A percentile compares a stretch with the other conserved stretches of the same genome.
Evolutionary conservation across 1,284 basidiomycete genomes (phyloP).

Genomic region (Puccinia polysora): DNA sequence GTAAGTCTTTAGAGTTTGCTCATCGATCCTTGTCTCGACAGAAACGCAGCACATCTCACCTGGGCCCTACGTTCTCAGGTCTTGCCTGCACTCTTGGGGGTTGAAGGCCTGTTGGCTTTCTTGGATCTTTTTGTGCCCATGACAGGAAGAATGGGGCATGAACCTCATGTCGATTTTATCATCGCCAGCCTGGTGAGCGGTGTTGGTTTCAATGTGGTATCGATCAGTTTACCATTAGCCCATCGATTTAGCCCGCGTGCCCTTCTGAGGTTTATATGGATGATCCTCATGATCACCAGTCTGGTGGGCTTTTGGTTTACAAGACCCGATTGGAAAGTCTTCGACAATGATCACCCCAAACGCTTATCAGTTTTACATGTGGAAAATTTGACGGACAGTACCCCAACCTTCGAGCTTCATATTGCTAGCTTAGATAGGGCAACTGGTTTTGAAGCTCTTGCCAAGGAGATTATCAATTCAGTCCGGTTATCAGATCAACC

Average conservation of each 20-base stretch:
- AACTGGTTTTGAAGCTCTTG: slow-evolving; percentile 66
- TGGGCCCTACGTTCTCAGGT: slow-evolving; percentile 45
- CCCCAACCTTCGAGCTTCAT: slow-evolving; percentile 69
- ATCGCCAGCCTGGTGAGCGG: slow-evolving; percentile 63
- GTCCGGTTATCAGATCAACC: slow-evolving; percentile 58
- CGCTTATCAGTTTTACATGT: slow-evolving; percentile 76
- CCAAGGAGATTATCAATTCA: slow-evolving; percentile 61
- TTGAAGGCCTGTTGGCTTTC: slow-evolving; percentile 66
- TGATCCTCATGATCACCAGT: slow-evolving; percentile 5
- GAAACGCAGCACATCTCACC: too few species aligned
- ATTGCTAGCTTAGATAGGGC: slow-evolving; percentile 78
- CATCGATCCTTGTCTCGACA: background rate
- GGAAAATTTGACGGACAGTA: slow-evolving; percentile 69
- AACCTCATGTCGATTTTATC: slow-evolving; percentile 80
- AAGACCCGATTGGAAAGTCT: slow-evolving; percentile 59
- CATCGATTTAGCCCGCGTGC: slow-evolving; percentile 62
- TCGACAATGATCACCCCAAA: slow-evolving; percentile 82
- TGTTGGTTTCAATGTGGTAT: slow-evolving; percentile 58
- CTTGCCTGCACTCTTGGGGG: slow-evolving; percentile 65
- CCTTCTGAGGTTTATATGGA: slow-evolving; percentile 39
- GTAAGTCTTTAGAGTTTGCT: slow-evolving; percentile 29
- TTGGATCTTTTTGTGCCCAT: slow-evolving; percentile 88
- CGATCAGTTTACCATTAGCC: slow-evolving; percentile 62
- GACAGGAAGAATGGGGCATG: slow-evolving; percentile 59
- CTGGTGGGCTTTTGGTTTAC: slow-evolving; percentile 45